Percentiles rank a stretch among this genome's conserved stretches.
Evolutionary conservation across 441 rosid species (phyloP).

Genomic region (Populus tomentosa): DNA sequence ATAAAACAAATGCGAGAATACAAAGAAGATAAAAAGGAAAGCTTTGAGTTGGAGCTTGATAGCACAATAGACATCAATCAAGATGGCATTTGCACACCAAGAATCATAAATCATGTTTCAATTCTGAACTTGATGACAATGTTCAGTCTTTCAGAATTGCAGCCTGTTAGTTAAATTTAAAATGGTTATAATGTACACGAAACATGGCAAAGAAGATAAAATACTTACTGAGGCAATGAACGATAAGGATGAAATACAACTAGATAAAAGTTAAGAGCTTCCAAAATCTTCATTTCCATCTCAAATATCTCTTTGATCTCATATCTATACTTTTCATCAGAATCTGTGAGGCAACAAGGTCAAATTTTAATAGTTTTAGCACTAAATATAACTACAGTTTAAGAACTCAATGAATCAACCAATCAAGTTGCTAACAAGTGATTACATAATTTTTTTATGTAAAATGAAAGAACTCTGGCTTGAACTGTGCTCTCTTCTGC

Average conservation of each 20-base stretch:
- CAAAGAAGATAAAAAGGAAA: not conserved
- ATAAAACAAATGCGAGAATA: no score
- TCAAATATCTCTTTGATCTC: slow-evolving; percentile 94
- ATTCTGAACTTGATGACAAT: not conserved
- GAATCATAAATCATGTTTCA: no score
- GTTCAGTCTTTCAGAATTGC: not conserved
- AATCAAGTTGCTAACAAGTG: slow-evolving; percentile 13
- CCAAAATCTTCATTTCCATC: slow-evolving; percentile 98
- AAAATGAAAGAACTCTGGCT: slow-evolving; percentile 73
- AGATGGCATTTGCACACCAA: not conserved
- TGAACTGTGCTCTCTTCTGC: slow-evolving; percentile 98
- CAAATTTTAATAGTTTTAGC: slow-evolving; percentile 20
- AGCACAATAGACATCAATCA: not conserved
- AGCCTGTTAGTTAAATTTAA: not conserved
- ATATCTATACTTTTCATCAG: slow-evolving; percentile 71
- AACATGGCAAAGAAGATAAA: slow-evolving; percentile 10
- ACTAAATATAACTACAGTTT: slow-evolving; percentile 8
- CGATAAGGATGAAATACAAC: slow-evolving; percentile 97
- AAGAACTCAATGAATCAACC: slow-evolving; percentile 1
- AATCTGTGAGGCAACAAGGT: slow-evolving; percentile 41
- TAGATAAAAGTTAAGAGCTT: slow-evolving; percentile 86
- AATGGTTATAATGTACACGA: slow-evolving; percentile 1
- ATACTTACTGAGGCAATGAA: slow-evolving; percentile 66
- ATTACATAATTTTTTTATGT: slow-evolving; percentile 64
- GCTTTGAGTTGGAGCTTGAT: not conserved